Conservation (phyloP, 768 basidiomycete genomes). For the Termitomyces sp. region DNA sequence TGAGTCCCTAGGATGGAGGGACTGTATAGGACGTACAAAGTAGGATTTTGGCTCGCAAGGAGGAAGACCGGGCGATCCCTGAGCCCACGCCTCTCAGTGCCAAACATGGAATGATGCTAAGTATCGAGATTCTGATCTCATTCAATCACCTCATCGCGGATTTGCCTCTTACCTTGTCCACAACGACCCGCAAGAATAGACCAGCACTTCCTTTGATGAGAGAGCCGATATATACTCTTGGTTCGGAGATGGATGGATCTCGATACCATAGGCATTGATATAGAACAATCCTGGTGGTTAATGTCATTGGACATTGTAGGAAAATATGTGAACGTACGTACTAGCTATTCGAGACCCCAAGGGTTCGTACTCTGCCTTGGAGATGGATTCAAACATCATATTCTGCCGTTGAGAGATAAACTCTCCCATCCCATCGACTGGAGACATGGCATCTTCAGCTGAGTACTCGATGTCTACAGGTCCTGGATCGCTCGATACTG, state of each 20-base stretch:
- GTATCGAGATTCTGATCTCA: background rate
- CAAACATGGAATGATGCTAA: slow-evolving; percentile 80
- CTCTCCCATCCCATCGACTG: slow-evolving; percentile 55
- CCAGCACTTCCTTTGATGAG: slow-evolving; percentile 59
- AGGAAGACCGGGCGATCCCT: slow-evolving; percentile 71
- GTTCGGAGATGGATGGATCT: slow-evolving; percentile 89
- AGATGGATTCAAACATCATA: slow-evolving; percentile 58
- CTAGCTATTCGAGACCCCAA: slow-evolving; percentile 63
- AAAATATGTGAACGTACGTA: slow-evolving; percentile 40
- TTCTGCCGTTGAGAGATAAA: slow-evolving; percentile 51
- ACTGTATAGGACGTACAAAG: slow-evolving; percentile 53
- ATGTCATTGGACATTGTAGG: slow-evolving; percentile 7
- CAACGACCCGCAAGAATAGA: slow-evolving; percentile 92
- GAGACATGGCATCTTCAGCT: slow-evolving; percentile 37
- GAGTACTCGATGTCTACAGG: slow-evolving; percentile 32
- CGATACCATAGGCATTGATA: slow-evolving; percentile 88
- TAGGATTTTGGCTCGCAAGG: slow-evolving; percentile 79
- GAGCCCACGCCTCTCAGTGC: slow-evolving; percentile 78
- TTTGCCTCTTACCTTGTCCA: slow-evolving; percentile 75
- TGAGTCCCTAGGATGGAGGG: slow-evolving; percentile 2
- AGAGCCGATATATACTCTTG: slow-evolving; percentile 72
- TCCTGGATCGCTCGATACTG: slow-evolving; percentile 40
- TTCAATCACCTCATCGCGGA: background rate
- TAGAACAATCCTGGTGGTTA: slow-evolving; percentile 66
- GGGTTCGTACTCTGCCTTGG: slow-evolving; percentile 54